A percentile compares a stretch with the other conserved stretches of the same genome.
These are phyloP conservation scores for Colletotrichum sp. DNA, from an alignment of 2,329 filamentous ascomycete species.

Conservation along the genomic window DNA sequence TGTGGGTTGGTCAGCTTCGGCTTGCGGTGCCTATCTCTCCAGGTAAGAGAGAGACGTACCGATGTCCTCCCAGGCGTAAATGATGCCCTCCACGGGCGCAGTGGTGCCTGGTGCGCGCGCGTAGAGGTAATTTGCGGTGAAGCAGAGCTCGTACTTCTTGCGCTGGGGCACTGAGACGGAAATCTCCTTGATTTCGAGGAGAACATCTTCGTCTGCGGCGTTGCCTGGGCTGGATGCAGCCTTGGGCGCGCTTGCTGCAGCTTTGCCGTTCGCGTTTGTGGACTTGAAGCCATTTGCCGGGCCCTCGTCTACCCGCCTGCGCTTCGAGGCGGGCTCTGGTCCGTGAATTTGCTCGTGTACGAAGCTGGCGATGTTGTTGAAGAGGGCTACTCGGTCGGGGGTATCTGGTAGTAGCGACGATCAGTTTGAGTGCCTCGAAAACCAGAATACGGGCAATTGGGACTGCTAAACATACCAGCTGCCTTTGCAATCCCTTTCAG, in stretches of 20 bases:
- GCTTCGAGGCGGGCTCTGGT: slow-evolving; percentile 56
- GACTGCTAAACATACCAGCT: slow-evolving; percentile 48
- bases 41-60: slow-evolving; percentile 42
- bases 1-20: slow-evolving; percentile 29
- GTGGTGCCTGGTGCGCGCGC: slow-evolving; percentile 58
- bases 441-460: not conserved
- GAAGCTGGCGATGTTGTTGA: slow-evolving; percentile 61
- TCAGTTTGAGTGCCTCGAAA: not conserved
- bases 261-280: slow-evolving; percentile 25
- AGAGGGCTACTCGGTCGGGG: slow-evolving; percentile 53
- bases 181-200: slow-evolving; percentile 69
- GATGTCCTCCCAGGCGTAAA: slow-evolving; percentile 67
- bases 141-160: slow-evolving; percentile 71
- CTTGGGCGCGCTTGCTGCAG: slow-evolving; percentile 22
- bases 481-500: slow-evolving; percentile 56
- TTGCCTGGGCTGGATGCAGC: slow-evolving; percentile 32
- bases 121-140: slow-evolving; percentile 65
- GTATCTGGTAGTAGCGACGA: slow-evolving; percentile 46
- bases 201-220: slow-evolving; percentile 53
- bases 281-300: slow-evolving; percentile 29
- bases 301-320: slow-evolving; percentile 54
- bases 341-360: slow-evolving; percentile 49
- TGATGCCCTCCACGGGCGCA: slow-evolving; percentile 56
- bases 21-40: not conserved
- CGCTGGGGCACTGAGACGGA: slow-evolving; percentile 71